Conservation (phyloP, 2,329 filamentous ascomycete species). For the Ilyonectria destructans region DNA sequence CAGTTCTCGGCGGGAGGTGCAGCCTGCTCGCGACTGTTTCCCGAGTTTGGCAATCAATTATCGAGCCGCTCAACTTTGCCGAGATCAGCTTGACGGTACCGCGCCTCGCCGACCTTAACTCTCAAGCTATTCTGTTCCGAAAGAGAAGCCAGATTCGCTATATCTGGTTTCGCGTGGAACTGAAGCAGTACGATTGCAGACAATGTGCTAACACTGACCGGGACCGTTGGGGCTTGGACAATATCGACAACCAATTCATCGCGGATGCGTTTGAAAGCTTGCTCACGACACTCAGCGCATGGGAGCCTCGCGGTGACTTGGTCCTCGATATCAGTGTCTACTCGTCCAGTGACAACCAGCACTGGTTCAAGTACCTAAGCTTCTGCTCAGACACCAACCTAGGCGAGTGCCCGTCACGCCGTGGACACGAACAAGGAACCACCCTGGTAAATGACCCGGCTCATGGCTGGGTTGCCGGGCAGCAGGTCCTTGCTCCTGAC, state of each 20-base stretch:
- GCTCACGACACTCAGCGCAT: conserved; percentile 52
- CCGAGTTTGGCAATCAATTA: conserved; percentile 44
- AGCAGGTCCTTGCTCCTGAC: conserved; percentile 39
- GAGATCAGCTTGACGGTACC: conserved; percentile 46
- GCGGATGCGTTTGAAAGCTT: conserved; percentile 50
- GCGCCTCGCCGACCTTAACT: conserved; percentile 40
- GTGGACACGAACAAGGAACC: conserved; percentile 33
- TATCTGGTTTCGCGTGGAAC: conserved; percentile 52
- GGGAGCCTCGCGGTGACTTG: conserved; percentile 53
- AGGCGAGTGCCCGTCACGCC: conserved; percentile 28
- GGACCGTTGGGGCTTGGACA: conserved; percentile 38
- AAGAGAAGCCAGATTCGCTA: conserved; percentile 46
- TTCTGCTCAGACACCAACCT: conserved; percentile 41
- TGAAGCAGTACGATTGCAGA: conserved; percentile 46
- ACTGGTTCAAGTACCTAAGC: conserved; percentile 56
- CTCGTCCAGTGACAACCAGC: conserved; percentile 55
- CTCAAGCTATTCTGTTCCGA: conserved; percentile 40
- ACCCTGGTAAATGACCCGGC: conserved; percentile 45
- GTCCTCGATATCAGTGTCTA: conserved; percentile 57
- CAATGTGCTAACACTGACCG: conserved; percentile 30
- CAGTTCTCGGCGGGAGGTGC: conserved; percentile 36
- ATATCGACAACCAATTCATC: conserved; percentile 48
- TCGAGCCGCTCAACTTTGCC: conserved; percentile 49
- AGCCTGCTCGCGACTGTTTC: conserved; percentile 41
- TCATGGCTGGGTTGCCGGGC: conserved; percentile 52